Evolutionary conservation across 805 yeast species (phyloP).

Genomic region (Pichia nanzhaoensis): DNA sequence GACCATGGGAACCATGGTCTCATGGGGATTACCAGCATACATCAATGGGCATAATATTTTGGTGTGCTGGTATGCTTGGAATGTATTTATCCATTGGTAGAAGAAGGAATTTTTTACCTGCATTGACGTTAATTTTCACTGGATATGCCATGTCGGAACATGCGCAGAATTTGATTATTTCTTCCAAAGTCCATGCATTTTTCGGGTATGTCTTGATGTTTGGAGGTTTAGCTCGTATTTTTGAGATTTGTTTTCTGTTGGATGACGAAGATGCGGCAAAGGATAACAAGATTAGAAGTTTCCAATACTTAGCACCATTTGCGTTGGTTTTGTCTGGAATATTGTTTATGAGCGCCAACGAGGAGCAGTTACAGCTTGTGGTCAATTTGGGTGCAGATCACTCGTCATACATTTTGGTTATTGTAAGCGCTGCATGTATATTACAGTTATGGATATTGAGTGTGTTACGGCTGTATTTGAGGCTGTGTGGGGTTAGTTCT

Average conservation of each 20-base stretch:
- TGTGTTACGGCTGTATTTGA: slow-evolving; percentile 53
- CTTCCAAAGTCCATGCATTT: slow-evolving; percentile 82
- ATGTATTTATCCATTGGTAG: slow-evolving; percentile 65
- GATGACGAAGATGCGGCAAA: slow-evolving; percentile 44
- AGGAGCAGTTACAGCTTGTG: slow-evolving; percentile 74
- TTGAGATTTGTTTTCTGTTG: slow-evolving; percentile 75
- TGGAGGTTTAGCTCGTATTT: slow-evolving; percentile 69
- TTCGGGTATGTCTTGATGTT: slow-evolving; percentile 76
- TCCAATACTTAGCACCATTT: slow-evolving; percentile 85
- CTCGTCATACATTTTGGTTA: slow-evolving; percentile 69
- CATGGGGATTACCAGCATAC: slow-evolving; percentile 96
- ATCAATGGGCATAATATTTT: slow-evolving; percentile 94
- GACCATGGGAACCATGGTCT: slow-evolving; percentile 86
- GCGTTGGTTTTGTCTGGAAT: slow-evolving; percentile 72
- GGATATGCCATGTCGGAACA: slow-evolving; percentile 96
- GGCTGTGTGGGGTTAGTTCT: slow-evolving; percentile 6
- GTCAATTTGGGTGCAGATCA: slow-evolving; percentile 75
- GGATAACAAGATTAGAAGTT: slow-evolving; percentile 48
- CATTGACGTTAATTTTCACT: slow-evolving; percentile 74
- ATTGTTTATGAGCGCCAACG: slow-evolving; percentile 87
- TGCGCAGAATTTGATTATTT: slow-evolving; percentile 63
- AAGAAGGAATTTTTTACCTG: slow-evolving; percentile 69
- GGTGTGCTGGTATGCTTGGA: slow-evolving; percentile 90
- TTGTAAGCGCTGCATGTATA: slow-evolving; percentile 67
- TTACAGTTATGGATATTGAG: slow-evolving; percentile 59